These are phyloP conservation scores for Amaranthus hypochondriacus DNA, from an alignment of 148 eudicot genomes.

Conservation along the genomic window DNA sequence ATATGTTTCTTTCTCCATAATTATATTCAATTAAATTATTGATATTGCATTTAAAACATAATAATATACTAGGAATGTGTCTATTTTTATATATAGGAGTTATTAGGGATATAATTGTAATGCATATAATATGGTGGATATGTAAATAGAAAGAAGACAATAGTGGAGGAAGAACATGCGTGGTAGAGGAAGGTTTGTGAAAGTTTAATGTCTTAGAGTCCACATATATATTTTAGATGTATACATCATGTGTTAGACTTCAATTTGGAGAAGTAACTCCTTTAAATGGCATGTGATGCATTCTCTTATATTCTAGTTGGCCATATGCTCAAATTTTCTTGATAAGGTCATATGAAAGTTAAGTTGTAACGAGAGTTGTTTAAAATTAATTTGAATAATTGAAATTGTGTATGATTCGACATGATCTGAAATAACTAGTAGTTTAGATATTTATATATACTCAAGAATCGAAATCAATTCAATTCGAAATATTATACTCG, in stretches of 20 bases:
- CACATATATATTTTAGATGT: slow-evolving; percentile 13
- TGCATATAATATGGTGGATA: not conserved
- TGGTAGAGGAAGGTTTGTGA: slow-evolving; percentile 10
- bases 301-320: not conserved
- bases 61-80: not conserved
- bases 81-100: not conserved
- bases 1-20: slow-evolving; percentile 15
- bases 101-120: not conserved
- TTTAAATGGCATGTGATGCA: not conserved
- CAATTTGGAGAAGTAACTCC: slow-evolving; percentile 6
- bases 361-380: too few relatives aligned
- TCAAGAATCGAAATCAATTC: too few relatives aligned
- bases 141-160: slow-evolving; percentile 6
- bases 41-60: not conserved
- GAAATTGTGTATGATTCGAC: too few relatives aligned
- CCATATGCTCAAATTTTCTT: too few relatives aligned
- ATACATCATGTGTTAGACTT: not conserved
- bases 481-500: too few relatives aligned
- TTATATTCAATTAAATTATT: not conserved
- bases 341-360: too few relatives aligned
- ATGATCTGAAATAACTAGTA: too few relatives aligned
- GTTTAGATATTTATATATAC: too few relatives aligned
- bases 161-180: not conserved
- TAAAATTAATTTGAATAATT: too few relatives aligned
- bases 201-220: slow-evolving; percentile 5